A percentile compares a stretch with the other conserved stretches of the same genome.
phyloP scores from a whole-genome alignment of 176 grass and related monocot genomes.

The Juncus effusus region DNA sequence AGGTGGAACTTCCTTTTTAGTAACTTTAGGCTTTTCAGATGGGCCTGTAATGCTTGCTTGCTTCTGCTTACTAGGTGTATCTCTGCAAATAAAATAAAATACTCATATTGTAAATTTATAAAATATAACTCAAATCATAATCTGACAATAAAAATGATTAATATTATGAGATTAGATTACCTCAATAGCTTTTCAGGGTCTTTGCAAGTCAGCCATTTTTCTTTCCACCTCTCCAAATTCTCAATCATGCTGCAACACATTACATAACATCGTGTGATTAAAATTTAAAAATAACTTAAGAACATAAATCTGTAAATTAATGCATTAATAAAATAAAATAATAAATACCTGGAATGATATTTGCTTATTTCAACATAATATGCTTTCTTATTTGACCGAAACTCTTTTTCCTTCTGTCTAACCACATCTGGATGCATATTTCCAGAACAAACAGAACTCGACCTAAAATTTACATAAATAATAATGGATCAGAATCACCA shows the following conservation, averaged over 20 bases:
- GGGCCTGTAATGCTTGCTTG: slow-evolving; percentile 27
- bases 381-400: slow-evolving; percentile 42
- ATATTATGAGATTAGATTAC: slow-evolving; percentile 26
- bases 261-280: slow-evolving; percentile 4
- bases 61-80: slow-evolving; percentile 32
- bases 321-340: slow-evolving; percentile 22
- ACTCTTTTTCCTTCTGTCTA: slow-evolving; percentile 43
- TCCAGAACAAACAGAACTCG: slow-evolving; percentile 55
- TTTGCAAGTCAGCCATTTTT: slow-evolving; percentile 54
- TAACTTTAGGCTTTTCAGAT: slow-evolving; percentile 36
- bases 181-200: slow-evolving; percentile 53
- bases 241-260: slow-evolving; percentile 58
- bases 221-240: slow-evolving; percentile 62
- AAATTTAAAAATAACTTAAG: slow-evolving; percentile 14
- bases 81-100: slow-evolving; percentile 34
- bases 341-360: slow-evolving; percentile 60
- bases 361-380: slow-evolving; percentile 52
- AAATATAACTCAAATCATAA: slow-evolving; percentile 11
- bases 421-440: slow-evolving; percentile 70
- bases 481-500: no score
- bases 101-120: neutral
- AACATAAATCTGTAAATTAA: slow-evolving; percentile 14
- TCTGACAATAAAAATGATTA: neutral
- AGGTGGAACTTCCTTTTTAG: slow-evolving; percentile 27
- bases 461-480: slow-evolving; percentile 38